A percentile compares a stretch with the other conserved stretches of the same genome.
Conservation (phyloP, 441 rosid genomes). For the Macaranga tanarius region DNA sequence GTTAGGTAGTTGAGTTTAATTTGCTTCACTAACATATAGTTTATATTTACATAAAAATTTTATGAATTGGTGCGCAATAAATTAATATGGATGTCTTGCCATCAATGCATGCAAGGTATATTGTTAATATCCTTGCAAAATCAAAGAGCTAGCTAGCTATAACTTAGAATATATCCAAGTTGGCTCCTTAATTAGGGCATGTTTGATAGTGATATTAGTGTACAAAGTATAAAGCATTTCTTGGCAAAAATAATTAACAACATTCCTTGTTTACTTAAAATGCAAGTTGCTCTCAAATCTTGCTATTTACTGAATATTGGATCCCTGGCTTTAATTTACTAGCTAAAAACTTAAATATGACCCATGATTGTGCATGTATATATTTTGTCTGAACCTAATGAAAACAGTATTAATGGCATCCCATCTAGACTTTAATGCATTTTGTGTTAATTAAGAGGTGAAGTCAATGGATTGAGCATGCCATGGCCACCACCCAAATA, state of each 20-base stretch:
- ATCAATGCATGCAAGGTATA: constrained; percentile 1
- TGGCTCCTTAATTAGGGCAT: neutral
- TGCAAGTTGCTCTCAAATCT: neutral
- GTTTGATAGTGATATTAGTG: neutral
- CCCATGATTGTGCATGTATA: too few species aligned
- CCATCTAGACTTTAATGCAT: neutral
- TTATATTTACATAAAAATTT: neutral
- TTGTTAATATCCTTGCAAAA: neutral
- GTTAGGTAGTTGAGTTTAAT: constrained; percentile 14
- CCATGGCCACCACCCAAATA: neutral
- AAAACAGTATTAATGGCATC: constrained; percentile 2
- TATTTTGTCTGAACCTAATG: neutral
- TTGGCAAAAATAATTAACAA: neutral
- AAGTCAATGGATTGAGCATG: neutral
- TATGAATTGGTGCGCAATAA: constrained; percentile 1
- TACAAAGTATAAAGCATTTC: too few species aligned
- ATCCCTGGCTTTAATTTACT: too few species aligned
- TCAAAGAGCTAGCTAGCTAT: neutral
- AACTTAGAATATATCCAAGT: constrained; percentile 6
- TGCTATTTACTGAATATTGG: too few species aligned
- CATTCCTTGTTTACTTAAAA: constrained; percentile 7
- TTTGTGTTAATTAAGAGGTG: neutral
- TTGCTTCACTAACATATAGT: neutral
- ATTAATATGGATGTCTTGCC: neutral
- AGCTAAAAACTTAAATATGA: too few species aligned